phyloP scores from a whole-genome alignment of 345 rosid species.

The Streptanthus diversifolius region DNA sequence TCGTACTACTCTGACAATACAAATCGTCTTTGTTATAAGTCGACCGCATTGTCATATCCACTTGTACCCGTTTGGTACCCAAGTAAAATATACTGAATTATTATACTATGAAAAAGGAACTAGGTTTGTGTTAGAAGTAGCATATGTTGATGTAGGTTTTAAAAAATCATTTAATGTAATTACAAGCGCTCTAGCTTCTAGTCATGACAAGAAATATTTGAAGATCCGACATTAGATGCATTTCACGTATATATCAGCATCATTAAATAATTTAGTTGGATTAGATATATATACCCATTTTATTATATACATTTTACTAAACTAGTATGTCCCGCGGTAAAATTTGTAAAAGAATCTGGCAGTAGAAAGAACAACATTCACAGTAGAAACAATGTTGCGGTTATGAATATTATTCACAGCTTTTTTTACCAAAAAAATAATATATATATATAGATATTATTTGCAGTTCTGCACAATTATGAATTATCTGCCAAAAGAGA shows the following conservation, averaged over 20 bases:
- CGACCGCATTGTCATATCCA: neutral
- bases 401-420: neutral
- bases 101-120: conserved; percentile 8
- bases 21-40: neutral
- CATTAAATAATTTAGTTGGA: neutral
- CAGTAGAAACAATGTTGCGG: neutral
- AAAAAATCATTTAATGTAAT: neutral
- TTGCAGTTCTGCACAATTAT: neutral
- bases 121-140: neutral
- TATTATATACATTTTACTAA: neutral
- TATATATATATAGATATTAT: no score
- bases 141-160: neutral
- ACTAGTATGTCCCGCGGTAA: neutral
- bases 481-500: neutral
- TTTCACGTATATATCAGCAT: neutral
- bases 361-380: neutral
- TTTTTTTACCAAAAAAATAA: no score
- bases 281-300: neutral
- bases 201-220: neutral
- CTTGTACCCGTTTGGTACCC: neutral
- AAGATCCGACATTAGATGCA: neutral
- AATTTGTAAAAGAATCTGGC: neutral
- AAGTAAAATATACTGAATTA: neutral
- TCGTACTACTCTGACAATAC: conserved; percentile 13
- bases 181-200: neutral